Evolutionary conservation across 768 basidiomycete genomes (phyloP), one percentile per base, ranked within the genome.

Genomic region (Collybiopsis confluens): DNA sequence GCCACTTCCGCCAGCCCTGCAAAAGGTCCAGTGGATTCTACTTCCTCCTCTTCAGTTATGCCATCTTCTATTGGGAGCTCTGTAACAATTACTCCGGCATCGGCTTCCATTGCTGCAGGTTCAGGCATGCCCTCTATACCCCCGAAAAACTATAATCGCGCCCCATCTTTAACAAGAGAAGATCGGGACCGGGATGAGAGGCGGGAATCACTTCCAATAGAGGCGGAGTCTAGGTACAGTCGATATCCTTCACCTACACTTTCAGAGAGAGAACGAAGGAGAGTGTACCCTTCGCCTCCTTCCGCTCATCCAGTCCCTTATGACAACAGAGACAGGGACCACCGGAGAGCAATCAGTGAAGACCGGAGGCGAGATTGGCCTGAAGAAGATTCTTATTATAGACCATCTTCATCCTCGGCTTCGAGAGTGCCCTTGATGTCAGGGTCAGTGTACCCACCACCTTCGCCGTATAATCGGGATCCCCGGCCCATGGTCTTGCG

Each of bases 301-400:
- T 21, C 23, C 9, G 7, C n/a, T 5, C 44, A 15, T 45, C 9
- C 44, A 10, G 20, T 21, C 5, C 6, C 21, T 11, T 23, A 45
- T 21, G 27, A 4, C 5, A 27, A 46, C 26, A 27, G 45, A 24
- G 24, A 27, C 30, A 50, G 48, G 26, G 45, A 47, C 13, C 30
- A 33, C 13, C 30, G 30, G 30, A 33, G 30, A 13, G 30, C 13
- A 6, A 13, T 33, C 30, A 33, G 30, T 5, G 35, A 33, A 15
- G 47, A 48, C 20, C 35, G 35, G 16, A 20, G 47, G 16, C 30
- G 47, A 42, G 50, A 52, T 15, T 52, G 50, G 50, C 26, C 38
- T 27, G 50, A 26, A 15, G 40, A 42, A n/a, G 50, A 52, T 6
- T 21, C 35, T 6, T 52, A 52, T 42, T 52, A 42, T 33, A 30